Evolutionary conservation across 2,329 filamentous ascomycete species (phyloP).

Genomic region (Zymoseptoria tritici): DNA sequence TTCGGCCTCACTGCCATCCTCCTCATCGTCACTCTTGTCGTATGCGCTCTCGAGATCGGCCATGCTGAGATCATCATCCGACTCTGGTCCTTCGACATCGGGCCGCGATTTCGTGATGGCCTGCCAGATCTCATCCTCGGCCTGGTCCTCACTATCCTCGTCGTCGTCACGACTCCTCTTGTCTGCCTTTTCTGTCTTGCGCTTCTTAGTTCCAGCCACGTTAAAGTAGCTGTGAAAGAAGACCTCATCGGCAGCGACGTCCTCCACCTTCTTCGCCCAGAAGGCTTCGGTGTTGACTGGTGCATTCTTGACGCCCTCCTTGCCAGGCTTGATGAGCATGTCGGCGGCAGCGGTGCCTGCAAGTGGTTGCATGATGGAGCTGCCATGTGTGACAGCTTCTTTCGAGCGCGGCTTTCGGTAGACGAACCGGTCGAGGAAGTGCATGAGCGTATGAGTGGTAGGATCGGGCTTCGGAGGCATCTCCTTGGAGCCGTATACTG

Average conservation of each 20-base stretch:
- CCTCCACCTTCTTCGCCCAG: conserved; percentile 81
- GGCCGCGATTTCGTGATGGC: conserved; percentile 75
- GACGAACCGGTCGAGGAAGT: conserved; percentile 97
- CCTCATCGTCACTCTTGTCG: conserved; percentile 30
- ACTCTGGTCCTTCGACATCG: conserved; percentile 60
- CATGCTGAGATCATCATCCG: conserved; percentile 52
- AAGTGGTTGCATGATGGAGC: conserved; percentile 95
- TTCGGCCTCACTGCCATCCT: conserved; percentile 20
- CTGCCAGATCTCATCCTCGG: conserved; percentile 76
- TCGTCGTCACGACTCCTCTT: conserved; percentile 41
- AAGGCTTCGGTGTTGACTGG: conserved; percentile 82
- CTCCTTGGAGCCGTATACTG: conserved; percentile 60
- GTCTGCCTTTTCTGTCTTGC: conserved; percentile 49
- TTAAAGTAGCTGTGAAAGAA: conserved; percentile 99
- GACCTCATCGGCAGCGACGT: conserved; percentile 83
- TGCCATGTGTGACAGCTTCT: conserved; percentile 56
- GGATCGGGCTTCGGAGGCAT: conserved; percentile 85
- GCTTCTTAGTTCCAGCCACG: conserved; percentile 50
- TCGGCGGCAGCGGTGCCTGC: conserved; percentile 54
- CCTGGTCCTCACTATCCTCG: conserved; percentile 35
- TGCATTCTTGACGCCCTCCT: conserved; percentile 31
- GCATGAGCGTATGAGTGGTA: conserved; percentile 80
- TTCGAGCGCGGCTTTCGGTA: conserved; percentile 83
- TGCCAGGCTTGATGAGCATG: conserved; percentile 54
- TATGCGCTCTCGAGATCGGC: conserved; percentile 36